Evolutionary conservation across 2,329 filamentous ascomycete genomes (phyloP).

Genomic region (Lasiodiplodia hormozganensis): DNA sequence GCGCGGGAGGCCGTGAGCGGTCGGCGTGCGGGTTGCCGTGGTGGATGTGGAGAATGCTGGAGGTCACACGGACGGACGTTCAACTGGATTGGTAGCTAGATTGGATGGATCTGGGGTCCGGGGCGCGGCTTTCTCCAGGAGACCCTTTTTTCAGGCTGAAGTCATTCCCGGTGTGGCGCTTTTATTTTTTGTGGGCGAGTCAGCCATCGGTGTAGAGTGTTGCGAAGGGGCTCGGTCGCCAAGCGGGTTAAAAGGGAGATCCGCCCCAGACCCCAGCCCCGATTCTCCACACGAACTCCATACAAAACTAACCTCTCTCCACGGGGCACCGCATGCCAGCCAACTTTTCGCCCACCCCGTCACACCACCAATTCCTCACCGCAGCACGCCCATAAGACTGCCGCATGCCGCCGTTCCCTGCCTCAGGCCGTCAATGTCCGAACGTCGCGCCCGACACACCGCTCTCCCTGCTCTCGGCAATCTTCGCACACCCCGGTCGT

Average conservation of each 20-base stretch:
- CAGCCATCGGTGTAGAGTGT: conserved; percentile 25
- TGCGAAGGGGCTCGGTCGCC: conserved; percentile 10
- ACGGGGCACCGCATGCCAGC: conserved; percentile 17
- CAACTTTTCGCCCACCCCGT: not conserved
- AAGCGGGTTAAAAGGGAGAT: conserved; percentile 15
- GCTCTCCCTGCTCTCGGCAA: conserved; percentile 9
- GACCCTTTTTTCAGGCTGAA: conserved; percentile 22
- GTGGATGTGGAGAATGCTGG: conserved; percentile 9
- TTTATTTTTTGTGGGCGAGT: conserved; percentile 9
- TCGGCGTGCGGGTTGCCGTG: not conserved
- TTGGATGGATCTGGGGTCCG: conserved; percentile 1
- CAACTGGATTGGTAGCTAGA: conserved; percentile 5
- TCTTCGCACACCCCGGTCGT: conserved; percentile 10
- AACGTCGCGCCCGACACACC: not conserved
- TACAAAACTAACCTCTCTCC: conserved; percentile 21
- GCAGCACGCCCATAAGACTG: not conserved
- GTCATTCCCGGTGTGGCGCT: conserved; percentile 11
- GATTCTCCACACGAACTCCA: conserved; percentile 14
- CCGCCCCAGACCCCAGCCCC: conserved; percentile 17
- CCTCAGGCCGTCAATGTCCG: not conserved
- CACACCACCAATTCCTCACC: not conserved
- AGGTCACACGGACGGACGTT: conserved; percentile 15
- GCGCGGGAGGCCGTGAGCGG: not conserved
- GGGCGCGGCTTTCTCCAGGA: conserved; percentile 1
- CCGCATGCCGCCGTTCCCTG: not conserved